These are phyloP conservation scores for Thinopyrum obtusiflorum DNA, from an alignment of 202 grass and related monocot genomes.

Conservation along the genomic window DNA sequence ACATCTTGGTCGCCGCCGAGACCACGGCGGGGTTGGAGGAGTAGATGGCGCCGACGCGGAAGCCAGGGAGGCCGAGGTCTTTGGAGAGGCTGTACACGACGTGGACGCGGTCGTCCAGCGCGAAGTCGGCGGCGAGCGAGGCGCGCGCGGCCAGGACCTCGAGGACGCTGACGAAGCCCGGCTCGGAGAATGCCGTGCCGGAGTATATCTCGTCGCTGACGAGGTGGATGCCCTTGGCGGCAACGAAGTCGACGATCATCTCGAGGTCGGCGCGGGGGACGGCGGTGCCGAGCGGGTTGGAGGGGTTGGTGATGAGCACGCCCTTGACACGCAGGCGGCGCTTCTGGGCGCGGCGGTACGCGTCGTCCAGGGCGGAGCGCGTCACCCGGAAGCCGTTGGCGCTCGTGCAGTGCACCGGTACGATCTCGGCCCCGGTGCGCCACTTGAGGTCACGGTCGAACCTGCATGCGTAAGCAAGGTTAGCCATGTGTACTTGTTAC, in stretches of 20 bases:
- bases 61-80: slow-evolving; percentile 85
- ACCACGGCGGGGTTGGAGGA: slow-evolving; percentile 67
- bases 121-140: background rate
- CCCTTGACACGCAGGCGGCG: slow-evolving; percentile 62
- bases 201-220: slow-evolving; percentile 94
- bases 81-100: slow-evolving; percentile 94
- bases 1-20: slow-evolving; percentile 94
- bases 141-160: slow-evolving; percentile 44
- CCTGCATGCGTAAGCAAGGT: slow-evolving; percentile 27
- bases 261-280: slow-evolving; percentile 49
- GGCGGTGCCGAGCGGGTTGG: slow-evolving; percentile 86
- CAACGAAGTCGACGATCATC: slow-evolving; percentile 60
- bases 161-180: slow-evolving; percentile 73
- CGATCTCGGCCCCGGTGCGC: slow-evolving; percentile 88
- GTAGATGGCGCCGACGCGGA: slow-evolving; percentile 88
- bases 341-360: slow-evolving; percentile 53
- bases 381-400: slow-evolving; percentile 67
- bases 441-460: slow-evolving; percentile 97
- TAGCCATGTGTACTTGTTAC: background rate
- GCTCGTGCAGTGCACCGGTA: slow-evolving; percentile 83
- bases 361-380: slow-evolving; percentile 63
- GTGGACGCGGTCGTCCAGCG: slow-evolving; percentile 51
- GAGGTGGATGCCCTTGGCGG: slow-evolving; percentile 71
- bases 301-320: slow-evolving; percentile 89
- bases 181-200: slow-evolving; percentile 59